Evolutionary conservation across 1,139 yeast genomes (phyloP), one percentile per base, ranked within the genome.

Genomic region (Suhomyces chickasaworum): DNA sequence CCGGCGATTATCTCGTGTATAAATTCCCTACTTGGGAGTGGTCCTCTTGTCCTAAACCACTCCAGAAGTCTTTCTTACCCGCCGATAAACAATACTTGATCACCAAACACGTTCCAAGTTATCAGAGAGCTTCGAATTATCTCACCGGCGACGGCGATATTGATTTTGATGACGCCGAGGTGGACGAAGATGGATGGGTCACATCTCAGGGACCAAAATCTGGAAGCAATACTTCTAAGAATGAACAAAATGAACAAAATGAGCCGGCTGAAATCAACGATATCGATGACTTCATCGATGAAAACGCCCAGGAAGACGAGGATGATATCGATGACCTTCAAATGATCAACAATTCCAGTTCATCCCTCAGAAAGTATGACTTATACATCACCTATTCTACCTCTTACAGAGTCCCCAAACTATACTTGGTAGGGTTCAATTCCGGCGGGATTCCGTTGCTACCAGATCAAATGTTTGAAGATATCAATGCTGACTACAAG

Each of bases 21-120:
- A 88, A 88, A 73, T 93, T 95, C 65, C 98, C 99, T 1, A 95
- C 98, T 0, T 93, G 99, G 99, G 81, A 84, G 53, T 93, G 99
- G 99, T 76, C 85, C 7, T 71, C 84, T 3, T 84, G 89, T 8
- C 85, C 95, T 17, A 71, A 77, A 9, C 79, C 78, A 56, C 71
- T 75, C 48, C 77, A 68, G 45, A 80, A 87, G 55, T 85, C 82
- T 51, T 93, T 89, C 58, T 69, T 93, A 51, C 99, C 99, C 0
- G 67, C 71, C 1, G 93, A 89, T 54, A 93, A 89, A 66, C 99
- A 93, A 66, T 89, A 78, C 55, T 69, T 93, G 39, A 86, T 93
- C 6, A 90, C 97, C 0, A 80, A 81, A 58, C 96, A 89, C 62
- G 97, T 93, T 3, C 97, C 98, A 1, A 85, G 93, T 40, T 80